phyloP scores from a whole-genome alignment of 257 asterid genomes.

The Primulina eburnea region DNA sequence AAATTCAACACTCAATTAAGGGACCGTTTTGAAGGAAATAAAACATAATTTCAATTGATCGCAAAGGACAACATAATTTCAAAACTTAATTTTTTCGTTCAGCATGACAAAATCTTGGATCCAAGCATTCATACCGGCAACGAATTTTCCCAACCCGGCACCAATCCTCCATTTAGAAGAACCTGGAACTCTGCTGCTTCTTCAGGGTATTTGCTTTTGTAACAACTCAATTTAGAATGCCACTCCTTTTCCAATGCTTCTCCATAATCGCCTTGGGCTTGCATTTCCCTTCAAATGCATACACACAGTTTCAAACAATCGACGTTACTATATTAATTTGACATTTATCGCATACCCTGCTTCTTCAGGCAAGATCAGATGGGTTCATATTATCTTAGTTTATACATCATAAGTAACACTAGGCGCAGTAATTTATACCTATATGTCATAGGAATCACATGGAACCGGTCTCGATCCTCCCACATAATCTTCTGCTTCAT shows the following conservation, averaged over 20 bases:
- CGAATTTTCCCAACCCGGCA: slow-evolving; percentile 50
- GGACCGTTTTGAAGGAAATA: background rate
- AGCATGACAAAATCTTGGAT: background rate
- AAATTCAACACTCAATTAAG: background rate
- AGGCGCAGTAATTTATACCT: slow-evolving; percentile 26
- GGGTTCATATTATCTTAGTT: background rate
- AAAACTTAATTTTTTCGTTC: too few species aligned
- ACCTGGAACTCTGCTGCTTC: slow-evolving; percentile 47
- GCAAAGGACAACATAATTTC: too few species aligned
- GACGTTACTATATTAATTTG: too few species aligned
- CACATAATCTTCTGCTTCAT: slow-evolving; percentile 55
- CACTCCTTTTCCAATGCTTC: slow-evolving; percentile 42
- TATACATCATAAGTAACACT: background rate
- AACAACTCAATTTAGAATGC: slow-evolving; percentile 37
- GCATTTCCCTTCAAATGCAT: slow-evolving; percentile 39
- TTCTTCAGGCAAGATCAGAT: too few species aligned
- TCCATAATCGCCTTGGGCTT: slow-evolving; percentile 39
- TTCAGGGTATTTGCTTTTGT: slow-evolving; percentile 39
- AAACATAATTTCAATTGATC: too few species aligned
- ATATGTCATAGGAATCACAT: slow-evolving; percentile 54
- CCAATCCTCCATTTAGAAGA: slow-evolving; percentile 46
- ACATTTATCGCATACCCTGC: too few species aligned
- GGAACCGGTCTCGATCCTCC: slow-evolving; percentile 41
- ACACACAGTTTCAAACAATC: background rate
- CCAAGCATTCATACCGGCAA: slow-evolving; percentile 36